These are phyloP conservation scores for Glebionis coronaria DNA, from an alignment of 129 eudicot species.

Conservation along the genomic window DNA sequence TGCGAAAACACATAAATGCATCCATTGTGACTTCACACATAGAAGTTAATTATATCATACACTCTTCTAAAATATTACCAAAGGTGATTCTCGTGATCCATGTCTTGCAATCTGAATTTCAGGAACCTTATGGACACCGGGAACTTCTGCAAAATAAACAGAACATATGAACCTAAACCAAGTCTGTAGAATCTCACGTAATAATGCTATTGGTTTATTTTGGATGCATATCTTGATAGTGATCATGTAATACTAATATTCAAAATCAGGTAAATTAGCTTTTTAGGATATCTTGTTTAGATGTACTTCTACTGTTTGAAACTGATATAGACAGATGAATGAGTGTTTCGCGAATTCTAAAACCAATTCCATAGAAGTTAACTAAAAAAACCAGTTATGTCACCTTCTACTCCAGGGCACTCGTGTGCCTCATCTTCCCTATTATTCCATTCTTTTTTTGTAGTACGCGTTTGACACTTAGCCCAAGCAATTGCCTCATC, in stretches of 20 bases:
- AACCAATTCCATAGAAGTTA: background rate
- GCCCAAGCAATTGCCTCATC: slow-evolving; percentile 99
- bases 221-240: background rate
- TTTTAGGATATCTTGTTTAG: background rate
- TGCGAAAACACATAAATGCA: background rate
- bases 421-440: slow-evolving; percentile 24
- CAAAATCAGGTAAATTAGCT: background rate
- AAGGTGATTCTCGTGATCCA: slow-evolving; percentile 34
- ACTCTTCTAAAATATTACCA: slow-evolving; percentile 24
- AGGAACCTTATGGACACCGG: slow-evolving; percentile 20
- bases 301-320: background rate
- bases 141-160: slow-evolving; percentile 34
- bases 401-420: slow-evolving; percentile 34
- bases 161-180: slow-evolving; percentile 2
- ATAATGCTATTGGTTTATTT: background rate
- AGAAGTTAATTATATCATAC: slow-evolving; percentile 10
- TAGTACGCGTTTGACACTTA: slow-evolving; percentile 39
- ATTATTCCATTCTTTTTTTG: slow-evolving; percentile 17
- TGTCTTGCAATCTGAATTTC: slow-evolving; percentile 32
- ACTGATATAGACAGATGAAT: background rate
- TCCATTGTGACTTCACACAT: background rate
- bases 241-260: background rate
- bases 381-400: background rate
- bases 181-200: background rate
- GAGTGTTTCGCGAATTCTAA: background rate